phyloP scores from a whole-genome alignment of 2,329 filamentous ascomycete species.

The Aspergillus transmontanensis region DNA sequence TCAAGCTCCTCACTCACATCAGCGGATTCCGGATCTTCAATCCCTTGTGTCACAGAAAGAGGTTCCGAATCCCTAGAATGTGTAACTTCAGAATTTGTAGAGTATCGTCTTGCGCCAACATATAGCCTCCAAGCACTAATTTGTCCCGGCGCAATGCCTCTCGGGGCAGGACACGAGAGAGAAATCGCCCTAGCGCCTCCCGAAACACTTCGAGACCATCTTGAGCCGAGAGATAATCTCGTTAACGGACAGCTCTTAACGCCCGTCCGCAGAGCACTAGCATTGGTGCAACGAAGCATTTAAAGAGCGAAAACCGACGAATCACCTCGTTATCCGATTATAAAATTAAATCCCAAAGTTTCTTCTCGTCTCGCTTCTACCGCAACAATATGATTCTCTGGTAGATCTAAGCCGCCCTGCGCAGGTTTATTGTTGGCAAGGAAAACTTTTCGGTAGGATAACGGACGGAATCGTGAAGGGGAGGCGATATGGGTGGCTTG shows the following conservation, averaged over 20 bases:
- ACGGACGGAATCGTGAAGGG: neutral
- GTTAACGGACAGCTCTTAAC: constrained; percentile 14
- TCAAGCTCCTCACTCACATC: neutral
- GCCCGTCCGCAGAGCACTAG: constrained; percentile 19
- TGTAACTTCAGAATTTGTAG: neutral
- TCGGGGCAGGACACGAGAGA: neutral
- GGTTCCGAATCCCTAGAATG: neutral
- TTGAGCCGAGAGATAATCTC: constrained; percentile 10
- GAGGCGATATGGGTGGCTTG: neutral
- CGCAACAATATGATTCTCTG: neutral
- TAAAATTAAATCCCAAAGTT: neutral
- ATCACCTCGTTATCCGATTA: neutral
- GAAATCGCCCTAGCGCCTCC: neutral
- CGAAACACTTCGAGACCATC: constrained; percentile 11
- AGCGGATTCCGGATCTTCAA: neutral
- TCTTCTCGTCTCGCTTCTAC: neutral
- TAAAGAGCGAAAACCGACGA: constrained; percentile 6
- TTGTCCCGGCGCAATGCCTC: neutral
- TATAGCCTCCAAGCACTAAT: neutral
- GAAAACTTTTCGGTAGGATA: constrained; percentile 23
- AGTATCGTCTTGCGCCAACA: constrained; percentile 1
- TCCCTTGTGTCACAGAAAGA: neutral
- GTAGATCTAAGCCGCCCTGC: neutral
- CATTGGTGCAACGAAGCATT: constrained; percentile 26
- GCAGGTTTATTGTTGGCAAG: constrained; percentile 4